These are phyloP conservation scores for Rhizodiscina lignyota DNA, from an alignment of 495 filamentous ascomycete species.

Conservation along the genomic window DNA sequence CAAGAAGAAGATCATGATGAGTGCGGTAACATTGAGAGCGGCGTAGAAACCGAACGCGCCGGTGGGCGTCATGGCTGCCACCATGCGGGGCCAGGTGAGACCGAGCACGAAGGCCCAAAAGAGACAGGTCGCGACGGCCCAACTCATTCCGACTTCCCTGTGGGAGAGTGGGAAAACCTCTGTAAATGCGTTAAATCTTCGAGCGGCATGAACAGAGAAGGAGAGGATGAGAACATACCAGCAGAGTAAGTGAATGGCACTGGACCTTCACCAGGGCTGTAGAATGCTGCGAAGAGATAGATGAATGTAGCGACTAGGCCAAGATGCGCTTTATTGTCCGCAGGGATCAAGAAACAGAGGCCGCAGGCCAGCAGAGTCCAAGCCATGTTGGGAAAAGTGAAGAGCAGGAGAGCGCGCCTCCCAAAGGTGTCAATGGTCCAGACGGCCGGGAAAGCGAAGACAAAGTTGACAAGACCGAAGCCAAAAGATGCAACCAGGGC, in stretches of 20 bases:
- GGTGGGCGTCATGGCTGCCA: conserved; percentile 11
- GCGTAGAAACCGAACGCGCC: conserved; percentile 41
- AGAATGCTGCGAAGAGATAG: conserved; percentile 18
- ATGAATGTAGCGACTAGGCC: conserved; percentile 31
- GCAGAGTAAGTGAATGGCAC: conserved; percentile 23
- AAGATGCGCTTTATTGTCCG: conserved; percentile 17
- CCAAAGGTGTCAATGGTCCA: conserved; percentile 38
- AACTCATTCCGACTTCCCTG: conserved; percentile 19
- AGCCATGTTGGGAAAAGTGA: conserved; percentile 22
- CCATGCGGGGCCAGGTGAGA: conserved; percentile 18
- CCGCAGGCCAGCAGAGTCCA: conserved; percentile 21
- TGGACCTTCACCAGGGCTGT: conserved; percentile 15
- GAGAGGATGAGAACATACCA: too few relatives aligned
- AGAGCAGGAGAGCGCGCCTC: conserved; percentile 7
- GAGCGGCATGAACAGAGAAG: too few relatives aligned
- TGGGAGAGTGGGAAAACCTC: conserved; percentile 22
- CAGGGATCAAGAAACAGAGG: conserved; percentile 12
- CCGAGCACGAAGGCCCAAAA: conserved; percentile 17
- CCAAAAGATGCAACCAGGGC: conserved; percentile 39
- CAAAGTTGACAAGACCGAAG: conserved; percentile 47
- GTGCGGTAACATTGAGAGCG: conserved; percentile 48
- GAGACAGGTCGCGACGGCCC: conserved; percentile 20
- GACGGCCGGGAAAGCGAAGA: conserved; percentile 50
- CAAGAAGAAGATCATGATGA: conserved; percentile 56
- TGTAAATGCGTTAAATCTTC: too few relatives aligned